A percentile compares a stretch with the other conserved stretches of the same genome.
phyloP scores from a whole-genome alignment of 345 rosid genomes.

The Hevea brasiliensis region DNA sequence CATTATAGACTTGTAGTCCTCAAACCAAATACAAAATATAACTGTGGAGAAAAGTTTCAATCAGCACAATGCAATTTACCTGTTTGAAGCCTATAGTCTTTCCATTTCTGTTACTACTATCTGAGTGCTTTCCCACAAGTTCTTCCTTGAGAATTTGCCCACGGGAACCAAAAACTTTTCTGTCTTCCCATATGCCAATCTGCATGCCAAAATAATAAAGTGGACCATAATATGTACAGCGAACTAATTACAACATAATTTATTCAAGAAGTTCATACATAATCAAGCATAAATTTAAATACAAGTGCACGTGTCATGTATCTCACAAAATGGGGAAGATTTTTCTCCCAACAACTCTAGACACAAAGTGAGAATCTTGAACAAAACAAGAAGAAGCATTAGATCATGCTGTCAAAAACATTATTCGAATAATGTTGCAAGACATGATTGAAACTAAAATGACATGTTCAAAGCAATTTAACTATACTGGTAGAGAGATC shows the following conservation, averaged over 20 bases:
- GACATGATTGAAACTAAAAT: neutral
- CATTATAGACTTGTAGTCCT: conserved; percentile 6
- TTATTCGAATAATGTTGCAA: neutral
- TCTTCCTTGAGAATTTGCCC: conserved; percentile 91
- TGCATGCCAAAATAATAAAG: conserved; percentile 28
- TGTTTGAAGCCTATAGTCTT: conserved; percentile 49
- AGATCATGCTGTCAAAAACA: conserved; percentile 1
- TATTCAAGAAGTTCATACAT: neutral
- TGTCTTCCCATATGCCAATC: conserved; percentile 96
- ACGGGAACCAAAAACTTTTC: conserved; percentile 96
- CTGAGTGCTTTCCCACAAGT: conserved; percentile 64
- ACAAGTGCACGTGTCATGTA: neutral
- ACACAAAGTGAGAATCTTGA: neutral
- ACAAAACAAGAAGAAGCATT: neutral
- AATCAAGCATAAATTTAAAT: neutral
- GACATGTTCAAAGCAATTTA: neutral
- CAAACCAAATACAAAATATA: conserved; percentile 2
- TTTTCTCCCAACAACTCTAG: neutral
- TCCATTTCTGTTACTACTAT: conserved; percentile 51
- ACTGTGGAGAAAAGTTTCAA: neutral
- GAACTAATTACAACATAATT: neutral
- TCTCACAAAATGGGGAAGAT: neutral
- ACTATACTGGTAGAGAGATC: neutral
- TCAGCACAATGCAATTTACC: conserved; percentile 40
- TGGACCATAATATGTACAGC: neutral